Evolutionary conservation across 768 basidiomycete species (phyloP).

Genomic region (Pleurotus citrinopileatus): DNA sequence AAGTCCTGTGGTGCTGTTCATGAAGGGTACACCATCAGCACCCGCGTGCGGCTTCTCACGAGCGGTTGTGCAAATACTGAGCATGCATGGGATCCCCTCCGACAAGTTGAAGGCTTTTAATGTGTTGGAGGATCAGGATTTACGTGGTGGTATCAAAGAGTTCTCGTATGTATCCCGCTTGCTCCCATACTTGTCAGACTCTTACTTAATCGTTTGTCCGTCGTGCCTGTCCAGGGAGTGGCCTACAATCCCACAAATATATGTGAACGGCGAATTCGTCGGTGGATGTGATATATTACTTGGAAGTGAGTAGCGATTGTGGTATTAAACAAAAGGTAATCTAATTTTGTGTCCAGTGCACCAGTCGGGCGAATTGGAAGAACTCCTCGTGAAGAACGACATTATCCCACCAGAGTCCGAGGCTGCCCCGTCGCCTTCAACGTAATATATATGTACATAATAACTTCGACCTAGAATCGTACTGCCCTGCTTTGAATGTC

Average conservation of each 20-base stretch:
- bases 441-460: not conserved
- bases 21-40: conserved; percentile 89
- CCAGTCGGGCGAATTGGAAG: conserved; percentile 90
- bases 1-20: conserved; percentile 90
- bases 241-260: conserved; percentile 97
- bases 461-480: not conserved
- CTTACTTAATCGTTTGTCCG: not conserved
- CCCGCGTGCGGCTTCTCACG: conserved; percentile 97
- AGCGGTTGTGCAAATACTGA: conserved; percentile 88
- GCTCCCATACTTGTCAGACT: not conserved
- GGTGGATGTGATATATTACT: conserved; percentile 96
- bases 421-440: conserved; percentile 1
- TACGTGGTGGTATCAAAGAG: conserved; percentile 88
- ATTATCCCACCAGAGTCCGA: conserved; percentile 54
- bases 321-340: conserved; percentile 2
- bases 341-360: conserved; percentile 64
- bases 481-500: not conserved
- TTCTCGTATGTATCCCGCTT: conserved; percentile 76
- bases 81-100: conserved; percentile 72
- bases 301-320: conserved; percentile 59
- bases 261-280: conserved; percentile 92
- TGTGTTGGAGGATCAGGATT: conserved; percentile 81
- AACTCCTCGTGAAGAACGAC: conserved; percentile 67
- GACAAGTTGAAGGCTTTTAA: conserved; percentile 90
- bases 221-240: conserved; percentile 63